Percentiles rank a stretch among this genome's conserved stretches.
Conservation (phyloP, 1,139 yeast species). For the Geotrichum klebahnii region DNA sequence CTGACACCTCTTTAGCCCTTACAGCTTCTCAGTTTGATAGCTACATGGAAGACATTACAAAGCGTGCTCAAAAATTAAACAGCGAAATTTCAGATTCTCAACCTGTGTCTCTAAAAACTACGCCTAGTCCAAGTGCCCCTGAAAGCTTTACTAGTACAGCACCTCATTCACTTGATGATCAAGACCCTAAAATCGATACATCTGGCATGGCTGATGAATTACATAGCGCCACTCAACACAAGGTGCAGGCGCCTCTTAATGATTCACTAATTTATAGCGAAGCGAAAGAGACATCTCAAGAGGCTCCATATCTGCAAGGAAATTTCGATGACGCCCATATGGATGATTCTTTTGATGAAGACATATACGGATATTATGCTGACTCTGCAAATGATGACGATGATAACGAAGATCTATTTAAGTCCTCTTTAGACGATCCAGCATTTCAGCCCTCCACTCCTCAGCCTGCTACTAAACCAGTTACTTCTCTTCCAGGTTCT, state of each 20-base stretch:
- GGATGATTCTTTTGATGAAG: slow-evolving; percentile 19
- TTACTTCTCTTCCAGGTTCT: not conserved
- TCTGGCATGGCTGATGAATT: no score
- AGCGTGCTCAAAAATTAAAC: slow-evolving; percentile 13
- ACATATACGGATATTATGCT: slow-evolving; percentile 17
- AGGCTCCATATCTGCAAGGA: not conserved
- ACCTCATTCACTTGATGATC: not conserved
- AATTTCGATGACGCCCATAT: not conserved
- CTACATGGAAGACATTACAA: slow-evolving; percentile 17
- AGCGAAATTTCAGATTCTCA: not conserved
- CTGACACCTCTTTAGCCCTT: not conserved
- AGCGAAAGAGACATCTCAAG: no score
- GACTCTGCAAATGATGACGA: slow-evolving; percentile 13
- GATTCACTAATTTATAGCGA: no score
- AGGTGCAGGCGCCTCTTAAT: no score
- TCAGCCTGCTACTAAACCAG: not conserved
- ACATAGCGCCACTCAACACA: no score
- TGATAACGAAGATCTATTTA: not conserved
- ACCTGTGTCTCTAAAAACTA: not conserved
- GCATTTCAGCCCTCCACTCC: not conserved
- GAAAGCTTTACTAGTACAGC: not conserved
- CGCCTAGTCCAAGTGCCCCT: not conserved
- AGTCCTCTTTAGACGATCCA: not conserved
- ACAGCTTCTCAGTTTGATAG: slow-evolving; percentile 7
- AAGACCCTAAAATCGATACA: not conserved